Base-by-base conservation (phyloP, 1,139 yeast species). In the Lodderomyces elongisporus region DNA sequence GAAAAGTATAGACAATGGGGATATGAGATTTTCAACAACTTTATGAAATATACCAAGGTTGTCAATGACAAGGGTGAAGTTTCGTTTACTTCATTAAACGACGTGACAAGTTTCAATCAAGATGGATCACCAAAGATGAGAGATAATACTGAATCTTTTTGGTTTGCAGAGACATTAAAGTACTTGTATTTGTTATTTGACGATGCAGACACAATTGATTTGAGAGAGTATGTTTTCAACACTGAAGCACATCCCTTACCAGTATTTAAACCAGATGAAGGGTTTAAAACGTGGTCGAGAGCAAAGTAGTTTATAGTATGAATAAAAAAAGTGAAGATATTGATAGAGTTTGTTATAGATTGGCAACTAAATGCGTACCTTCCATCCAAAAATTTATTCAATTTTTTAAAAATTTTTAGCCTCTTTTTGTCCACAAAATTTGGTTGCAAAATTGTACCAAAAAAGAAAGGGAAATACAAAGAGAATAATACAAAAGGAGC, bases 201-300 rank as follows among this genome's bases (percentile, higher is more conserved):
- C 46, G 78, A 79, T 27, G 70, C 70, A 14, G 66, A 71, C 46
- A 65, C 66, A 39, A 54, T 77, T 39, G 79, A 83, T 29, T 63
- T 84, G 41, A 79, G 77, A 32, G 61, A 80, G 40, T 74, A 81
- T 39, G 89, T 89, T 2, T 87, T 87, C 67, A 89, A 85, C 57
- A 85, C 96, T 2, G 96, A 85, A 51, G 96, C 95, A 0, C 97
- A 89, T 56, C 94, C 95, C 28, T 75, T 89, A 61, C 96, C 96
- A 14, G 70, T 64, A 36, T 80, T 83, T 45, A 20, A 20, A 8
- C 22, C n/a, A n/a, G n/a, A n/a, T n/a, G n/a, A n/a, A n/a, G n/a
- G n/a, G n/a, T n/a, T n/a, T n/a, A n/a, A n/a, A n/a, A n/a, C n/a
- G n/a, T n/a, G n/a, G n/a, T n/a, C n/a, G n/a, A n/a, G n/a, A n/a